These are phyloP conservation scores for Neocatenulostroma microsporum DNA, from an alignment of 2,329 filamentous ascomycete genomes.

Conservation along the genomic window DNA sequence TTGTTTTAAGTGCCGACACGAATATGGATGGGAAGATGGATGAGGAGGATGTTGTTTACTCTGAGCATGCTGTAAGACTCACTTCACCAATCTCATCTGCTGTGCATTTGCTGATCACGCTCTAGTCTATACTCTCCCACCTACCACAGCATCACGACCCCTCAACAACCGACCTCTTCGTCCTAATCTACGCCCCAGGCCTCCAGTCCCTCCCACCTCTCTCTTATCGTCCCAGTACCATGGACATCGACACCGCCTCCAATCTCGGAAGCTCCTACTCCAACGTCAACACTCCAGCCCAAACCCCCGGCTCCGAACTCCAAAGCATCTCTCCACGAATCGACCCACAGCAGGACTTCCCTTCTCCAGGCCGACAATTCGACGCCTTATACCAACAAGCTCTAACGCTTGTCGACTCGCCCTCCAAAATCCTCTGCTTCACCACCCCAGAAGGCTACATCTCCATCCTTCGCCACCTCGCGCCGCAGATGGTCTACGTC, in stretches of 20 bases:
- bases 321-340: slow-evolving; percentile 36
- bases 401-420: slow-evolving; percentile 68
- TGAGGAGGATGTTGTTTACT: slow-evolving; percentile 29
- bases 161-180: slow-evolving; percentile 66
- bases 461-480: slow-evolving; percentile 77
- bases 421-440: slow-evolving; percentile 82
- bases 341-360: slow-evolving; percentile 19
- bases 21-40: slow-evolving; percentile 49
- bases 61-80: slow-evolving; percentile 13
- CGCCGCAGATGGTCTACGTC: slow-evolving; percentile 79
- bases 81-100: neutral
- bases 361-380: slow-evolving; percentile 50
- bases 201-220: slow-evolving; percentile 49
- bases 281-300: slow-evolving; percentile 64
- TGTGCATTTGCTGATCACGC: slow-evolving; percentile 1
- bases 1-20: slow-evolving; percentile 77
- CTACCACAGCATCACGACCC: slow-evolving; percentile 72
- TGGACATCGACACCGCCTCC: slow-evolving; percentile 48
- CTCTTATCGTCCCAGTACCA: slow-evolving; percentile 28
- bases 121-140: slow-evolving; percentile 66
- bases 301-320: slow-evolving; percentile 55
- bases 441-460: slow-evolving; percentile 74
- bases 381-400: slow-evolving; percentile 76
- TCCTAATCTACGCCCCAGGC: slow-evolving; percentile 80
- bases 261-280: slow-evolving; percentile 76